Base-by-base conservation (phyloP, 495 filamentous ascomycete species). In the Lineolata rhizophorae region DNA sequence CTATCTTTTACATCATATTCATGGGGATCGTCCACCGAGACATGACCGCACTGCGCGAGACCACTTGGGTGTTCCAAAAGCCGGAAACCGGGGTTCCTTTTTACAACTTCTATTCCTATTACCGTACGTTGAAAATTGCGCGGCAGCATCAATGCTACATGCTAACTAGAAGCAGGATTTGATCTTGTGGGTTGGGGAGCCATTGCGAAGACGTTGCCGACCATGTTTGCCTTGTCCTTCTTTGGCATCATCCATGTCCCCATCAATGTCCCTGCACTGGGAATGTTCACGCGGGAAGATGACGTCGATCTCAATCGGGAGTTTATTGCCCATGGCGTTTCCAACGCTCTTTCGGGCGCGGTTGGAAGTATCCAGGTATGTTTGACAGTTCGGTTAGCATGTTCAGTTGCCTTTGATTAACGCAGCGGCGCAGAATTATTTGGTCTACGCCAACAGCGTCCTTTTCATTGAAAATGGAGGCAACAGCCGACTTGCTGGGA, bases 171-270 rank as follows among this genome's bases (percentile, higher is more conserved):
- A 19, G 13, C 40, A 83, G 76, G 79, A 42, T 76, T 87, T 39
- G 50, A 65, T 13, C 56, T 66, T 11, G 71, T 84, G 3, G 64
- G 90, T 44, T 91, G 80, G 77, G 54, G 54, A 14, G 87, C 90
- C 15, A 62, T 97, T 36, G 49, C 60, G 16, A 70, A 77, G 32
- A 82, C 75, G 0, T 62, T 92, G 14, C 87, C 90, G 0, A 82
- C 90, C 8, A 95, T 95, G 84, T 76, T 95, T 49, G 87, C 90
- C 2, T 55, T 97, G 35, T 93, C 90, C 0, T 95, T 97, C 59
- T 97, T 97, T 47, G 85, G 85, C 26, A 70, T 97, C 27, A 66
- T 97, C 9, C 90, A 97, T 48, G 87, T 95, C 5, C 90, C 87
- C 0, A 97, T 97, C 53, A 95, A 97, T 49, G 80, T 95, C 12